Base-by-base conservation (phyloP, 169 alveolate species). In the Cryptosporidium baileyi region DNA sequence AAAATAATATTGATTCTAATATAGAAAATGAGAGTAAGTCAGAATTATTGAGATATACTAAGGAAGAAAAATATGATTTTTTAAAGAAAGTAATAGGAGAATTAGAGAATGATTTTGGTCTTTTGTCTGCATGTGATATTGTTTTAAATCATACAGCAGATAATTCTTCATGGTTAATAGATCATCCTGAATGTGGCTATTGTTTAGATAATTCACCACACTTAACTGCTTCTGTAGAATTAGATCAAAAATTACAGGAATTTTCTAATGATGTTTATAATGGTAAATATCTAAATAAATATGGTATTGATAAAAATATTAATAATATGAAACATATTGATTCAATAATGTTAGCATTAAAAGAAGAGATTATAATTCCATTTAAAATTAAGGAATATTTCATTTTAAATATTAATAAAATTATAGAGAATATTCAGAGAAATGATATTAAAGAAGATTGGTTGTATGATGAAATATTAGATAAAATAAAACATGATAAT, bases 111-210 rank as follows among this genome's bases (percentile, higher is more conserved):
- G 90, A 91, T 32, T 88, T 82, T 60, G 95, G 96, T 3, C 65
- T 93, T 19, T 88, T 94, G n/a, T 89, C 95, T 38, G 88, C 95
- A n/a, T 90, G 94, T 43, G 99, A 96, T 89, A 81, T 96, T 41
- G 97, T 96, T 11, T 82, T 95, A 17, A 96, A 96, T 82, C 99
- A 96, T 81, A 94, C 97, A 9, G 97, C 98, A 0, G 90, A 80
- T 82, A 93, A 95, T 80, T 88, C 95, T 22, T 93, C 92, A 1
- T 96, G 97, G 96, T 81, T 95, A 1, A 65, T 54, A 30, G 94
- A 92, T 5, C 95, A 94, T 38, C 97, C 97, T 8, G 97, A 94
- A 80, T 90, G 95, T 40, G 96, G 95, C 9, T 95, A 89, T 63
- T 89, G 91, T 80, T 89, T 91, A 28, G 91, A 79, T 36, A 95